Evolutionary conservation across 495 filamentous ascomycete species (phyloP), one percentile per base, ranked within the genome.

Genomic region (Lichenothelia convexa): DNA sequence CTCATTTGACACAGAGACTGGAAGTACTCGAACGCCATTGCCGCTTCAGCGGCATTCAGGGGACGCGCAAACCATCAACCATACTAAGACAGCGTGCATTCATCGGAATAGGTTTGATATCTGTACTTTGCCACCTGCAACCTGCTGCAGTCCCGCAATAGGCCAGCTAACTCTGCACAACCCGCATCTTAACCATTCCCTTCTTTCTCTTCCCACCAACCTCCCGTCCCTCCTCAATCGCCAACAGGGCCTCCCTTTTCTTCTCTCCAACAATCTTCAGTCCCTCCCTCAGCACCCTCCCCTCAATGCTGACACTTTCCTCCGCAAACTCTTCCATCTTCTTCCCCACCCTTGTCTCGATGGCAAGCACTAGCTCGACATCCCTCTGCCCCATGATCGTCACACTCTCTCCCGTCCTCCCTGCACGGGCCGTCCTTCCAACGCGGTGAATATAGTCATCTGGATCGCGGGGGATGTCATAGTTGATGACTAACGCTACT

Each of bases 381-480:
- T 95, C 89, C 39, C 85, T 63, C 64, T 94, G 87, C 18, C 86
- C 89, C 2, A 99, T 73, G 39, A 99, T 67, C 11, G 84, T 93
- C 12, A 94, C 73, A 2, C 77, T 74, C 39, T 82, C 75, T 49
- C 89, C 89, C 18, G 56, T 60, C 30, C 80, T 67, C 0, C 91
- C 89, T 5, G 89, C 89, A 65, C 89, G 71, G 5, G 91, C 89
- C 8, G 89, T 99, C 48, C 89, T 77, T 48, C 89, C 89, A 36
- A 93, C 86, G 16, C 89, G 77, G 57, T 99, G 89, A 41, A 99
- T 82, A 47, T 95, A 99, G 53, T 93, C 91, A 53, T 94, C 89
- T 22, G 89, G 85, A 51, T 94, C 83, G 2, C 87, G 73, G 1
- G 89, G 89, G 13, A 99, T 73, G 49, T 95, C 91, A 50, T 81